Conservation (phyloP, 208 protist genomes). For the Crithidia brevicula region DNA sequence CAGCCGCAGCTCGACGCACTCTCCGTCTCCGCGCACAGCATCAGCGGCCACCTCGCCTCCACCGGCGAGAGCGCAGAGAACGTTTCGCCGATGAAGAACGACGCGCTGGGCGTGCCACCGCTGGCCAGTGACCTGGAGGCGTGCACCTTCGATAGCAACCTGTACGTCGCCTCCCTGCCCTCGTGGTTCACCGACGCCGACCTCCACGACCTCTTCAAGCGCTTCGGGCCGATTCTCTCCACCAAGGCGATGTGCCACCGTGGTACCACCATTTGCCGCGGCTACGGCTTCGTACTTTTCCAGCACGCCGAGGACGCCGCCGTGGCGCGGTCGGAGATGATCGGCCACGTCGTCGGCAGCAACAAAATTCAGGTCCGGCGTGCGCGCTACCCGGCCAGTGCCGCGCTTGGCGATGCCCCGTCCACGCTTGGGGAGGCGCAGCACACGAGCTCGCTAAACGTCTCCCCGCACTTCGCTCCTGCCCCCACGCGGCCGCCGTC, state of each 20-base stretch:
- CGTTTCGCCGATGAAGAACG: slow-evolving; percentile 34
- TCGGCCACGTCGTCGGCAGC: slow-evolving; percentile 59
- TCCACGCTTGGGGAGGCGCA: not conserved
- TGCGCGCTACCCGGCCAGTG: slow-evolving; percentile 44
- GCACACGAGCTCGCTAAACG: slow-evolving; percentile 18
- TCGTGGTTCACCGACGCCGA: slow-evolving; percentile 56
- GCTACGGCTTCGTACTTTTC: slow-evolving; percentile 85
- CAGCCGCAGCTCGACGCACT: slow-evolving; percentile 12
- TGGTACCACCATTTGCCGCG: slow-evolving; percentile 59
- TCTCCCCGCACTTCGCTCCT: slow-evolving; percentile 15
- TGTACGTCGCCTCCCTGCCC: slow-evolving; percentile 74
- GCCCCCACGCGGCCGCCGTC: slow-evolving; percentile 13
- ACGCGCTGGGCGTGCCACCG: slow-evolving; percentile 18
- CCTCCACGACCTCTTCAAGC: slow-evolving; percentile 55
- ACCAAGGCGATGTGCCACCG: slow-evolving; percentile 81
- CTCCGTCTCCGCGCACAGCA: slow-evolving; percentile 7
- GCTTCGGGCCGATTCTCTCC: slow-evolving; percentile 66
- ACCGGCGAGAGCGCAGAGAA: slow-evolving; percentile 22
- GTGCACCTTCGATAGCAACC: slow-evolving; percentile 53
- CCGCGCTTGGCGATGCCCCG: slow-evolving; percentile 20
- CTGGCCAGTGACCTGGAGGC: slow-evolving; percentile 24
- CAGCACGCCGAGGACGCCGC: slow-evolving; percentile 53
- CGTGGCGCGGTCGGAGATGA: slow-evolving; percentile 55
- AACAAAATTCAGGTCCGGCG: slow-evolving; percentile 74
- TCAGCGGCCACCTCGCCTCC: not conserved